Base-by-base conservation (phyloP, 169 alveolate species). In the Eimeria falciformis region DNA sequence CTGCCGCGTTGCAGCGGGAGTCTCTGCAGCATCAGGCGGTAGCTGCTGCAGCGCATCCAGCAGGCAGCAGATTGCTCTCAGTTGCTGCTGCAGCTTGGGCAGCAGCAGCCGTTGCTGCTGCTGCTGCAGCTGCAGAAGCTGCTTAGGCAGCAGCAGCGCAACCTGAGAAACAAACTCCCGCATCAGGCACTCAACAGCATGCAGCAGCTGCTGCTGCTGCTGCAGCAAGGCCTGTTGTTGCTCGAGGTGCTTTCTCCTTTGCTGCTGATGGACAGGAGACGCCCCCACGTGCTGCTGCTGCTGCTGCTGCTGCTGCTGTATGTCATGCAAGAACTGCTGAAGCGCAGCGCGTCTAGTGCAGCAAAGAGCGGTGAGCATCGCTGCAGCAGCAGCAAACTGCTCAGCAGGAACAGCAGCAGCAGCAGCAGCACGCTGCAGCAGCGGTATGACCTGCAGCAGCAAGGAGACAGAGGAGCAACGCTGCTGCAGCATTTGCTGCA, bases 161-260 rank as follows among this genome's bases (percentile, higher is more conserved):
- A 14, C 14, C 21, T 50, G 7, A 50, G 21, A 7, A 50, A n/a
- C 9, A 23, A 9, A 66, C 77, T 4, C 45, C 77, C 33, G 77
- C 37, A 66, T 5, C 9, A 3, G 33, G 23, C 21, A n/a, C 43
- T n/a, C 37, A 66, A n/a, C n/a, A 23, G 27, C 46, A 3, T 3
- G 77, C 77, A 66, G 77, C 77, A n/a, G 77, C n/a, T 25, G 77
- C 77, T 25, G 33, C 69, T 11, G 69, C 12, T 58, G 69, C 69
- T 58, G 69, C 12, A 21, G 69, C 69, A 21, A 29, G 37, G 18
- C 46, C 79, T 68, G 33, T 11, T n/a, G 79, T 25, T n/a, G 79
- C 79, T 25, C 47, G 21, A 23, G 79, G 47, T 68, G 79, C 79
- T 68, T 23, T 58, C 23, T 23, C 79, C 27, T 33, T 33, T 68